These are phyloP conservation scores for Vitis amurensis DNA, from an alignment of 164 flowering plant species.

Conservation along the genomic window DNA sequence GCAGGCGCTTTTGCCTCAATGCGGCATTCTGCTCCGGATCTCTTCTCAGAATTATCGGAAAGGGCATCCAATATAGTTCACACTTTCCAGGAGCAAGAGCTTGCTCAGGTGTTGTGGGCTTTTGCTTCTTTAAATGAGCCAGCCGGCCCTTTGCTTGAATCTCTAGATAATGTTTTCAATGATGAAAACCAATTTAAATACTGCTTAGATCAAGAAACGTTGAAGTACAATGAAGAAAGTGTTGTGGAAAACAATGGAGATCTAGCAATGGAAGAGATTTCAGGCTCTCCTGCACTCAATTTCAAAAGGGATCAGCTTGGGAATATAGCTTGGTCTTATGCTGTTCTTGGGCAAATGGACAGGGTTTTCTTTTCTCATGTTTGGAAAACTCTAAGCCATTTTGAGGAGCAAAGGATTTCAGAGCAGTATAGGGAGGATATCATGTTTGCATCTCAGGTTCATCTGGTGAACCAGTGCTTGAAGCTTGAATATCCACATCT, in stretches of 20 bases:
- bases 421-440: constrained; percentile 85
- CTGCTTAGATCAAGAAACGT: constrained; percentile 19
- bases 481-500: constrained; percentile 81
- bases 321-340: constrained; percentile 95
- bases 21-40: constrained; percentile 86
- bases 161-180: constrained; percentile 60
- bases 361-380: constrained; percentile 65
- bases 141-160: constrained; percentile 64
- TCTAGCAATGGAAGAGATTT: constrained; percentile 15
- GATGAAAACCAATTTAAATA: constrained; percentile 41
- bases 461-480: constrained; percentile 79
- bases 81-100: constrained; percentile 78
- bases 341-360: constrained; percentile 80
- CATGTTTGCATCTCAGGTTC: constrained; percentile 90
- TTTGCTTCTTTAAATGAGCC: constrained; percentile 86
- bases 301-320: constrained; percentile 85
- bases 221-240: constrained; percentile 15
- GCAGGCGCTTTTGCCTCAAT: constrained; percentile 98
- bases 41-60: constrained; percentile 63
- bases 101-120: constrained; percentile 94
- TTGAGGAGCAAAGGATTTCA: constrained; percentile 71
- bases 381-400: constrained; percentile 67
- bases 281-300: constrained; percentile 37
- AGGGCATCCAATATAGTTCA: constrained; percentile 68
- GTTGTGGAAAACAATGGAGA: constrained; percentile 17